Evolutionary conservation across 495 filamentous ascomycete species (phyloP), one percentile per base, ranked within the genome.

Genomic region (Penicillium macrosclerotiorum): DNA sequence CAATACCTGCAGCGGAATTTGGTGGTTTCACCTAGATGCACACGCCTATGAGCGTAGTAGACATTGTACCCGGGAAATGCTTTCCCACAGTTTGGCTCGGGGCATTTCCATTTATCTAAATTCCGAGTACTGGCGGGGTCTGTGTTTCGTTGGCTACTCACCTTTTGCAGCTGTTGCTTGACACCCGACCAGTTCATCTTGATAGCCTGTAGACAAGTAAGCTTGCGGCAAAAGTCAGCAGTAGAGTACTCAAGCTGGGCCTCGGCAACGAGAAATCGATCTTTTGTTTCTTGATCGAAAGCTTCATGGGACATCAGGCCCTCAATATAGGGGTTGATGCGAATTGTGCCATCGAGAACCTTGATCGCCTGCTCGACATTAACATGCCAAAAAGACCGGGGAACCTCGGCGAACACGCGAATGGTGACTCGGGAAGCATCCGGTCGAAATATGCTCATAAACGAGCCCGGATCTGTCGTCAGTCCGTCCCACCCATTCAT

Each of bases 401-500:
- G 38, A 2, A n/a, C 24, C 12, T 30, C 25, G 13, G 38, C 26
- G 12, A 41, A 41, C 12, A 41, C 26, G 9, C 38, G 38, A 13
- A 41, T 5, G 4, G 38, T 41, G 38, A 41, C 30, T 17, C 5
- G 38, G n/a, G 38, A 16, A 8, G 38, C 38, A n/a, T 30, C 14
- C 7, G 6, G 6, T 11, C 38, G 17, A 11, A 41, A 41, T 11
- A 41, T 4, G 4, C 12, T 41, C 2, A 4, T 41, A 17, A 41
- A 41, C 16, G 3, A 18, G 3, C 6, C n/a, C 38, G 3, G 17
- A 4, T 30, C 4, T 6, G 38, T 17, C 14, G 38, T 41, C 24
- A 41, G 17, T 7, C 38, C 23, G 26, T 41, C 38, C 38, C 38
- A 41, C 16, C 38, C 38, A 26, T 41, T 41, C 8, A 41, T 14